Evolutionary conservation across 1,139 yeast genomes (phyloP), one percentile per base, ranked within the genome.

Genomic region (Diutina ranongensis): DNA sequence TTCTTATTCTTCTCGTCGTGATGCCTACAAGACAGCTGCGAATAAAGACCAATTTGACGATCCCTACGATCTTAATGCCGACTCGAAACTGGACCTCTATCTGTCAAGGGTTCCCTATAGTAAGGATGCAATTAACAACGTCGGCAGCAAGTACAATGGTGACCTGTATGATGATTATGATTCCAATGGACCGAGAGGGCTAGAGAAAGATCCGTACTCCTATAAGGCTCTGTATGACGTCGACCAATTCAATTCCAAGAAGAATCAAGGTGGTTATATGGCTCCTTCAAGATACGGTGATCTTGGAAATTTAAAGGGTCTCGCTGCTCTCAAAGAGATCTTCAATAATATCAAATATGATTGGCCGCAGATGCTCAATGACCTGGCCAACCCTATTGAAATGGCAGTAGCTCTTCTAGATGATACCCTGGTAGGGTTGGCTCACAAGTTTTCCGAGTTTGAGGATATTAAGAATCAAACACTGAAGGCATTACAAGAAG

Each of bases 341-440:
- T 38, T 38, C 22, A 38, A 38, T 13, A 38, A 38, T 21, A 13
- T 38, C 15, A 38, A 38, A 19, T 38, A 38, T 19, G 42, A 38
- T 27, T 38, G 42, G 42, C 42, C 42, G 18, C 42, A 25, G 15
- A 38, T 38, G 42, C 42, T 38, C 18, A 25, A 38, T 27, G 45
- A 28, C 28, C 40, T 44, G 47, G 21, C 35, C 28, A 42, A 86
- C 58, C 95, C 96, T 1, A 69, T 89, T 40, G 96, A 87, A 55
- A 68, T 83, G 47, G 95, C 96, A 0, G 68, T 89, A 44, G 78
- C 92, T 0, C 67, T 89, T 49, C 67, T 87, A 54, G 97, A 89
- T 60, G 82, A 80, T 54, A 80, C 94, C 2, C 84, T 95, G 1
- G 94, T 88, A 31, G 97, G 97, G 0, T 64, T 84, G 56, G 94